Percentiles rank a stretch among this genome's conserved stretches.
These are phyloP conservation scores for Fusarium siculi DNA, from an alignment of 2,329 filamentous ascomycete genomes.

Conservation along the genomic window DNA sequence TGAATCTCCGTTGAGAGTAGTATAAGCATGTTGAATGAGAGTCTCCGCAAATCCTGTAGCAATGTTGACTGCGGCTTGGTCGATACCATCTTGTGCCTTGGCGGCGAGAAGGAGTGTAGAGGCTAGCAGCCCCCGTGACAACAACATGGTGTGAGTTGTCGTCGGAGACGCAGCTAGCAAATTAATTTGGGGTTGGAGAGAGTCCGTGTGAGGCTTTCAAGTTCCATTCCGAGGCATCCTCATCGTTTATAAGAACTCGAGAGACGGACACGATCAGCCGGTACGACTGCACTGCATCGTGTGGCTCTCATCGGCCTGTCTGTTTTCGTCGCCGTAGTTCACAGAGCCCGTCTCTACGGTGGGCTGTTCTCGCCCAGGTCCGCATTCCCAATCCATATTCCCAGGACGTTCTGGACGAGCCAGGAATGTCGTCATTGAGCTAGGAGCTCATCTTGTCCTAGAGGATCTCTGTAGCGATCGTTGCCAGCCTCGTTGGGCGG, in stretches of 20 bases:
- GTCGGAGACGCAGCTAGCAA: slow-evolving; percentile 18
- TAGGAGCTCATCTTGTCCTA: neutral
- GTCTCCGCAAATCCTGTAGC: slow-evolving; percentile 22
- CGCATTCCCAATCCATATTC: slow-evolving; percentile 27
- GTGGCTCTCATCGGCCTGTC: slow-evolving; percentile 21
- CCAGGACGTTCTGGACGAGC: slow-evolving; percentile 9
- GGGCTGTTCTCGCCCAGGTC: slow-evolving; percentile 29
- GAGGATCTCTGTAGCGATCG: neutral
- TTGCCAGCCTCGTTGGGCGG: neutral
- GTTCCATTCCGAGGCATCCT: neutral
- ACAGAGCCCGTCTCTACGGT: neutral
- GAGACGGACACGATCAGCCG: neutral
- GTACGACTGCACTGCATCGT: neutral
- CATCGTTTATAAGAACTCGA: slow-evolving; percentile 25
- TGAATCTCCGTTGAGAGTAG: slow-evolving; percentile 11
- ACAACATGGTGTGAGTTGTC: slow-evolving; percentile 37
- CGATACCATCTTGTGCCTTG: slow-evolving; percentile 24
- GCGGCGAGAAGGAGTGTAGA: slow-evolving; percentile 29
- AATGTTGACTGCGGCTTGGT: slow-evolving; percentile 23
- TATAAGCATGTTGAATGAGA: slow-evolving; percentile 24
- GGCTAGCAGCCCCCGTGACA: slow-evolving; percentile 33
- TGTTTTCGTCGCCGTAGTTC: slow-evolving; percentile 31
- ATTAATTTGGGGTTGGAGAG: slow-evolving; percentile 14
- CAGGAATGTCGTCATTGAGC: slow-evolving; percentile 32
- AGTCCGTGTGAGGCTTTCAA: neutral